phyloP scores from a whole-genome alignment of 192 early-diverging fungal genomes.

The Rhizophagus sp. region DNA sequence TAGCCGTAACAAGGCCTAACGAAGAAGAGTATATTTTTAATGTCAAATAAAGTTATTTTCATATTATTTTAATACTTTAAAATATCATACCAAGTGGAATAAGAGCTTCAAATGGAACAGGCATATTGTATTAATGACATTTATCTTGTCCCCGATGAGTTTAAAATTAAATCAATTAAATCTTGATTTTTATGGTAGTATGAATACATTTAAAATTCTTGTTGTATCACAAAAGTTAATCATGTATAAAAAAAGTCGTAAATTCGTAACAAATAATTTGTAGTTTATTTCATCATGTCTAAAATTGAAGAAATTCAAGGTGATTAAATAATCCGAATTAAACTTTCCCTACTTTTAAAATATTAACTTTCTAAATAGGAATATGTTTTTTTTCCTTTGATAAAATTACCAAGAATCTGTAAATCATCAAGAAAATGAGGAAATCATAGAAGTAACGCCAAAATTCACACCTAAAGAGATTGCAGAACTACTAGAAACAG shows the following conservation, averaged over 20 bases:
- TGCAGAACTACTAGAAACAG: constrained; percentile 46
- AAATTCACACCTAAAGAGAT: constrained; percentile 26
- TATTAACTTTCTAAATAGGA: not conserved
- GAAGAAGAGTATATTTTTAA: not conserved
- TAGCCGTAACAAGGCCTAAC: constrained; percentile 55
- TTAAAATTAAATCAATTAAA: too few species aligned
- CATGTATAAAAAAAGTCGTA: too few species aligned
- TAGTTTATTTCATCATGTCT: not conserved
- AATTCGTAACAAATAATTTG: too few species aligned
- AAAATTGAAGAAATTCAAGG: not conserved
- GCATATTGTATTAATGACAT: constrained; percentile 44
- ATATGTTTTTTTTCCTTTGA: not conserved
- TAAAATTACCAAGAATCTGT: not conserved
- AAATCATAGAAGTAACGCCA: not conserved
- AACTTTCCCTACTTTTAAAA: not conserved
- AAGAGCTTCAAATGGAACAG: constrained; percentile 77
- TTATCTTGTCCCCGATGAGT: too few species aligned
- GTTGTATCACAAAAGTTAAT: not conserved
- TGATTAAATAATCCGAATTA: not conserved
- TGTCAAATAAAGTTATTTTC: not conserved
- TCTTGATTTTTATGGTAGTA: too few species aligned
- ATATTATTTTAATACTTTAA: not conserved
- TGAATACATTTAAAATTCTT: too few species aligned
- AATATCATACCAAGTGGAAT: constrained; percentile 62
- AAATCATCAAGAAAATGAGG: not conserved